Conservation (phyloP, 306 rosid species). For the Begonia fuchsioides region DNA sequence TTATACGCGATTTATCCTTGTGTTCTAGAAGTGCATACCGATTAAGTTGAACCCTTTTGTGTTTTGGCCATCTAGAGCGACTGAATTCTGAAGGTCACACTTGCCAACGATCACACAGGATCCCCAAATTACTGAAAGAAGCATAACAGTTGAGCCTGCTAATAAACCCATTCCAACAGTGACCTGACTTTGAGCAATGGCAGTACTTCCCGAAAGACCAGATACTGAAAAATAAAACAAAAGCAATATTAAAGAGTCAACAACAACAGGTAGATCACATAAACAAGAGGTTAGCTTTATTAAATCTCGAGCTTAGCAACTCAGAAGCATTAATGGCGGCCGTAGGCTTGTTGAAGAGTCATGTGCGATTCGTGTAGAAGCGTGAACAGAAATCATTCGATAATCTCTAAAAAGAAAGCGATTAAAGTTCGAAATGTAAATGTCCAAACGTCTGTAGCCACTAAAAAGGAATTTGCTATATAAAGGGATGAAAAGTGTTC, state of each 20-base stretch:
- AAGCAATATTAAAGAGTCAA: not conserved
- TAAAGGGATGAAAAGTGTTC: no score
- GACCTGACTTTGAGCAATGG: conserved; percentile 54
- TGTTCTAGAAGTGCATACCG: conserved; percentile 11
- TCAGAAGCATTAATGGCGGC: no score
- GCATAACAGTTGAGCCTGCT: conserved; percentile 72
- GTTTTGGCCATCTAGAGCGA: conserved; percentile 19
- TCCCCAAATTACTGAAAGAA: conserved; percentile 52
- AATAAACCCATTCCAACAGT: conserved; percentile 65
- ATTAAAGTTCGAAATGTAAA: no score
- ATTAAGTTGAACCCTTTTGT: conserved; percentile 32
- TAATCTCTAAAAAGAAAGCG: no score
- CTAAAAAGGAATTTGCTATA: no score
- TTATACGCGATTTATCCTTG: not conserved
- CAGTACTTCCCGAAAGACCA: conserved; percentile 43
- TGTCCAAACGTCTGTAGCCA: no score
- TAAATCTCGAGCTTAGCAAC: no score
- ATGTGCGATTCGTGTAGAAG: no score
- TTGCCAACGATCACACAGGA: conserved; percentile 52
- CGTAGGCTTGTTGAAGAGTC: no score
- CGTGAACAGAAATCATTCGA: no score
- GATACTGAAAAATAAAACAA: conserved; percentile 30
- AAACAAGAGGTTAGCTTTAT: no score
- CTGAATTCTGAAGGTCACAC: conserved; percentile 26
- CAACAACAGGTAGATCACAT: no score